Evolutionary conservation across 2,329 filamentous ascomycete genomes (phyloP), one percentile per base, ranked within the genome.

Genomic region (Xylariaceae sp.): DNA sequence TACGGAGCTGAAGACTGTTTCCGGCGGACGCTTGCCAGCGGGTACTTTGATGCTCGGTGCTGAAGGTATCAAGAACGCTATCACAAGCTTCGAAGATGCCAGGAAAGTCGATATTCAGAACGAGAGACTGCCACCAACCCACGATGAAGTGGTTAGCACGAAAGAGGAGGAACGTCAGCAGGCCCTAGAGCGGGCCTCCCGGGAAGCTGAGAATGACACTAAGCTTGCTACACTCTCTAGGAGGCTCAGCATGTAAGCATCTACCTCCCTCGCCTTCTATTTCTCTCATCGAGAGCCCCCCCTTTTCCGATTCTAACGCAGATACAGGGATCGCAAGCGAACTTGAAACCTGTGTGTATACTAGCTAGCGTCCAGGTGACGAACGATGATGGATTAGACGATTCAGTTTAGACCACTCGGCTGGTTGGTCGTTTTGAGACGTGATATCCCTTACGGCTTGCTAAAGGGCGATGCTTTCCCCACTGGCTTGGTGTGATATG

Each of bases 61-160:
- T 0, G 94, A 99, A 77, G 94, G 94, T 60, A 97, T 97, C 80
- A 99, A 97, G 81, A 92, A 97, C 71, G 94, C 94, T 39, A 99
- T 99, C 69, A 93, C 86, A 76, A 95, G 86, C 68, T 99, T 99
- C 67, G 94, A 99, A 74, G 94, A 99, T 74, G 94, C 94, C 13
- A 84, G 92, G 64, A 97, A 97, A 80, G 92, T 99, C 53, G 94
- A 99, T 77, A 71, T 97, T 64, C 92, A 97, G 77, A 99, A 99
- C 74, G 94, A 99, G 78, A 85, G 91, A 64, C 80, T 99, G 65
- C 94, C 94, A 53, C 94, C 94, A 0, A 94, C 85, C 64, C 89
- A 94, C 63, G 93, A 97, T 53, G 94, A 99, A 75, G 92, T 97
- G 17, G 83, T 87, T 64, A 87, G 87, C 75, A 90, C 88, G 73